Percentiles rank a stretch among this genome's conserved stretches.
phyloP scores from a whole-genome alignment of 805 yeast genomes.

The Ogataea ramenticola region DNA sequence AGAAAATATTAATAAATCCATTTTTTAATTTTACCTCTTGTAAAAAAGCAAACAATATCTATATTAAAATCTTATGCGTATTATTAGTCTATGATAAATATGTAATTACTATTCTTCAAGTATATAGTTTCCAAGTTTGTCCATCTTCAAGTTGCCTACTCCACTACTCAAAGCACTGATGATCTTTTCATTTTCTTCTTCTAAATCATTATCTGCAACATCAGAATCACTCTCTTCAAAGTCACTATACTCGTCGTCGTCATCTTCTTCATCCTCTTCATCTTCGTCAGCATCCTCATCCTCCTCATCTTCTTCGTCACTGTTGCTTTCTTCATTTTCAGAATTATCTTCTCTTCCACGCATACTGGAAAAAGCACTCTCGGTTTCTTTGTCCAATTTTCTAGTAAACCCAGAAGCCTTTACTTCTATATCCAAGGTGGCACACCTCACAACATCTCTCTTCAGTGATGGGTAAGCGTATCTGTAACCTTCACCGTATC shows the following conservation, averaged over 20 bases:
- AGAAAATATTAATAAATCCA: background rate
- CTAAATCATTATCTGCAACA: conserved; percentile 26
- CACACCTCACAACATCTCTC: conserved; percentile 65
- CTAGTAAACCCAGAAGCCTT: conserved; percentile 81
- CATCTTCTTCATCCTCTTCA: conserved; percentile 34
- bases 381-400: conserved; percentile 47
- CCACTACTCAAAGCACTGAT: conserved; percentile 65
- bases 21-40: too few relatives aligned
- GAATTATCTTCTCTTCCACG: conserved; percentile 34
- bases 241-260: conserved; percentile 24
- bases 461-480: conserved; percentile 72
- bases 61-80: too few relatives aligned
- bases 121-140: conserved; percentile 75
- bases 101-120: conserved; percentile 37
- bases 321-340: conserved; percentile 23
- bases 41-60: too few relatives aligned
- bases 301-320: conserved; percentile 28
- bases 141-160: conserved; percentile 63
- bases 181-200: conserved; percentile 42
- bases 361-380: conserved; percentile 66
- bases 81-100: too few relatives aligned
- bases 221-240: conserved; percentile 30
- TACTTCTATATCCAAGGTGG: conserved; percentile 73
- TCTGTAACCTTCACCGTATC: conserved; percentile 75
- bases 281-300: conserved; percentile 31